These are phyloP conservation scores for Danielozyma ontarioensis DNA, from an alignment of 805 yeast species.

Conservation along the genomic window DNA sequence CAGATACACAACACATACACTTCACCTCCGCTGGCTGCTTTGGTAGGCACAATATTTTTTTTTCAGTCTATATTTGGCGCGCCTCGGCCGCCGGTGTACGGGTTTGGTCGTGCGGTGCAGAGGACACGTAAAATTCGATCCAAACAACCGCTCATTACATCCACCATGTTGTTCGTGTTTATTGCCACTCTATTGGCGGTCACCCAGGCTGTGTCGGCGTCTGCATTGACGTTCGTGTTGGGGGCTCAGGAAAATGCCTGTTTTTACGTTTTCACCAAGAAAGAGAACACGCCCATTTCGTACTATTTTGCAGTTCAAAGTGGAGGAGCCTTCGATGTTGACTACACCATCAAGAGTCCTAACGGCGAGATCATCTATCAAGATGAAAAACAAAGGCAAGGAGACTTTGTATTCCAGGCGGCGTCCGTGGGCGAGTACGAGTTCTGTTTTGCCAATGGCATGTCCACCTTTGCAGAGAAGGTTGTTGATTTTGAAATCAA, in stretches of 20 bases:
- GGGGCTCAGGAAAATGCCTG: conserved; percentile 75
- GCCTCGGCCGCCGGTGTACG: no score
- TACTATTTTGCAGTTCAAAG: conserved; percentile 81
- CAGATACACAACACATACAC: no score
- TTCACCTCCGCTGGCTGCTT: no score
- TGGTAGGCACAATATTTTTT: no score
- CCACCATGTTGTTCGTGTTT: background rate
- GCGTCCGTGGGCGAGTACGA: conserved; percentile 72
- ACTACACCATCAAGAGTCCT: conserved; percentile 61
- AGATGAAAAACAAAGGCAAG: conserved; percentile 66
- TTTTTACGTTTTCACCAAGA: conserved; percentile 62
- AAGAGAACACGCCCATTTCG: conserved; percentile 55
- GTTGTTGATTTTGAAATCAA: conserved; percentile 78
- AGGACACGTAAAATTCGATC: background rate
- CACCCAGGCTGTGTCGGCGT: conserved; percentile 30
- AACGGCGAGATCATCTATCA: conserved; percentile 45
- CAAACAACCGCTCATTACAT: no score
- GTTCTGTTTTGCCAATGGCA: conserved; percentile 78
- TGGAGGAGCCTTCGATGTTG: conserved; percentile 78
- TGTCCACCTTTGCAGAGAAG: conserved; percentile 78
- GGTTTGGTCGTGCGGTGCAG: background rate
- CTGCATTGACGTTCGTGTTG: conserved; percentile 68
- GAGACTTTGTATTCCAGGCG: conserved; percentile 71
- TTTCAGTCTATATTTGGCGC: no score
- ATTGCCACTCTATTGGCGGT: conserved; percentile 17